A percentile compares a stretch with the other conserved stretches of the same genome.
phyloP scores from a whole-genome alignment of 495 filamentous ascomycete species.

The Penicillium coffeae region DNA sequence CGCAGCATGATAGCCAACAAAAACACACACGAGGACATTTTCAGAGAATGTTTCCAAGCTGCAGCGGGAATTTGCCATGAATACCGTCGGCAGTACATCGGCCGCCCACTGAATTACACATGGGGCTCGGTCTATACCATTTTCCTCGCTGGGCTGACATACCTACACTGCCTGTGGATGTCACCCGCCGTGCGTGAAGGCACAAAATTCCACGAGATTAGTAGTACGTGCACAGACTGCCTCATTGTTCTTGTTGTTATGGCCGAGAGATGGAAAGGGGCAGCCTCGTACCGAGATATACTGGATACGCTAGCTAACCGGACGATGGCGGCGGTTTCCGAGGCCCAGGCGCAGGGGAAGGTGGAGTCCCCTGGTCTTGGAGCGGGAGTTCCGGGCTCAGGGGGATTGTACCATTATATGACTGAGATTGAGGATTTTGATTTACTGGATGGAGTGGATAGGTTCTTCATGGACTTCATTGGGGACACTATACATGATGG shows the following conservation, averaged over 20 bases:
- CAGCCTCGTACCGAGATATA: slow-evolving; percentile 14
- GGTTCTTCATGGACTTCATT: not conserved
- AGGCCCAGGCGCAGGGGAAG: not conserved
- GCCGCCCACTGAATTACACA: slow-evolving; percentile 1
- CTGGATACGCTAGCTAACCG: slow-evolving; percentile 7
- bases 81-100: slow-evolving; percentile 14
- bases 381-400: too few species aligned
- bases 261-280: slow-evolving; percentile 11
- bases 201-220: slow-evolving; percentile 2
- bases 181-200: not conserved
- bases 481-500: not conserved
- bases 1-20: not conserved
- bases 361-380: not conserved
- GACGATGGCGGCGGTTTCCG: not conserved
- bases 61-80: slow-evolving; percentile 5
- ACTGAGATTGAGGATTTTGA: not conserved
- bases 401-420: not conserved
- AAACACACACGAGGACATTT: not conserved
- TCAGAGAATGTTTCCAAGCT: slow-evolving; percentile 4
- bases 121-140: slow-evolving; percentile 12
- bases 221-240: slow-evolving; percentile 13
- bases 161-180: slow-evolving; percentile 17
- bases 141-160: slow-evolving; percentile 17
- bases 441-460: not conserved
- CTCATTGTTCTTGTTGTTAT: slow-evolving; percentile 13